These are phyloP conservation scores for Tylopilus plumbeoviolaceoides DNA, from an alignment of 768 basidiomycete species.

Conservation along the genomic window DNA sequence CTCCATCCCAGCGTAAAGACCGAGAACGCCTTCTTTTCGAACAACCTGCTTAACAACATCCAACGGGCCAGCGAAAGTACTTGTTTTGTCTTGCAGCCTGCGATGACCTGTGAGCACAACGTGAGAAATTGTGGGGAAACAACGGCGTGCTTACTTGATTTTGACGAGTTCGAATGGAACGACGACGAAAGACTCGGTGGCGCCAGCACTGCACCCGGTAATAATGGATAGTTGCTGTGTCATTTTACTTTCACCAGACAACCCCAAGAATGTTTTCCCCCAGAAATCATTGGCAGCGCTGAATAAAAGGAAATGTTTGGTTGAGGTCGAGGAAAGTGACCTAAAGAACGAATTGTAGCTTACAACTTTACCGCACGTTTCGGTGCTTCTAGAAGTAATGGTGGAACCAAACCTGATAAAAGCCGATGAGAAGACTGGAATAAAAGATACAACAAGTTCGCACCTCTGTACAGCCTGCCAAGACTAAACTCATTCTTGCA, in stretches of 20 bases:
- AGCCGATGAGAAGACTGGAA: not conserved
- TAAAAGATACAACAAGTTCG: not conserved
- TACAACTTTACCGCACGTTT: constrained; percentile 97
- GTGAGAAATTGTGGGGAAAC: constrained; percentile 7
- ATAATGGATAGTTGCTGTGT: constrained; percentile 81
- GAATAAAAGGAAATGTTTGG: constrained; percentile 1
- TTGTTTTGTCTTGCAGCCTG: constrained; percentile 89
- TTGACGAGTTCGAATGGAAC: constrained; percentile 97
- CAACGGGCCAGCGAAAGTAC: constrained; percentile 86
- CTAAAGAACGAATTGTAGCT: constrained; percentile 21
- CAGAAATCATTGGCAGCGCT: constrained; percentile 93
- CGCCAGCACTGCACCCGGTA: constrained; percentile 93
- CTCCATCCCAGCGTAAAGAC: constrained; percentile 93
- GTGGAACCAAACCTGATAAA: constrained; percentile 79
- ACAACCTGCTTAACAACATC: constrained; percentile 85
- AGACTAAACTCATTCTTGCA: constrained; percentile 38
- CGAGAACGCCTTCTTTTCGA: constrained; percentile 73
- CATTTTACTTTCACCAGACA: constrained; percentile 78
- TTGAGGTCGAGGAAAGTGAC: not conserved
- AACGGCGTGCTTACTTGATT: constrained; percentile 53
- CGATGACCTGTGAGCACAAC: not conserved
- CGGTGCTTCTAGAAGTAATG: constrained; percentile 91
- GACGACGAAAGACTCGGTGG: constrained; percentile 92
- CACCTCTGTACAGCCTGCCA: constrained; percentile 87
- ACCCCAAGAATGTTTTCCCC: constrained; percentile 71